These are phyloP conservation scores for Chlorociboria aeruginascens DNA, from an alignment of 495 filamentous ascomycete species.

Conservation along the genomic window DNA sequence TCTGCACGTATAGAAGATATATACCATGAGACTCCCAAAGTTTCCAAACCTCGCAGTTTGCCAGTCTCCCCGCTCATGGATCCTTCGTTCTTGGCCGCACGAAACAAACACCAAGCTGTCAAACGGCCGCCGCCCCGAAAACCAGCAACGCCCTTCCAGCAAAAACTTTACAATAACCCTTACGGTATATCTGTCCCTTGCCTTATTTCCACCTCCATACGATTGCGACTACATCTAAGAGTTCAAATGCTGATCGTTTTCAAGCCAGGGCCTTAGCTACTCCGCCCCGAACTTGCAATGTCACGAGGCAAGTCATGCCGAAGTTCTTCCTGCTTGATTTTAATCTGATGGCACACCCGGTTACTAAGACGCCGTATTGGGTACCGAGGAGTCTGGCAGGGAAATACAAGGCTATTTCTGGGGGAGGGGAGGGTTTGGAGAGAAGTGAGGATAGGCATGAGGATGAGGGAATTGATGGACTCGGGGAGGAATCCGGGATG, in stretches of 20 bases:
- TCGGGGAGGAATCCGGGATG: no score
- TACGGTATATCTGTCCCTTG: no score
- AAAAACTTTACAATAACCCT: slow-evolving; percentile 41
- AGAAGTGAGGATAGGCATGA: no score
- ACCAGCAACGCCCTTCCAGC: slow-evolving; percentile 31
- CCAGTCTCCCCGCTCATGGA: slow-evolving; percentile 43
- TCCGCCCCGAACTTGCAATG: slow-evolving; percentile 45
- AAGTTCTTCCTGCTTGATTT: slow-evolving; percentile 52
- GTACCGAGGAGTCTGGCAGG: slow-evolving; percentile 37
- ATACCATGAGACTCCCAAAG: neutral
- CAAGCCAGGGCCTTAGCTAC: slow-evolving; percentile 48
- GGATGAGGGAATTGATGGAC: no score
- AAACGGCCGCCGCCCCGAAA: slow-evolving; percentile 2
- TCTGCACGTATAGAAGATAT: neutral
- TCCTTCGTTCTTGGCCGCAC: slow-evolving; percentile 28
- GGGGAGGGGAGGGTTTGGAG: no score
- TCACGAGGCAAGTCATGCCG: slow-evolving; percentile 47
- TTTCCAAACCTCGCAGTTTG: slow-evolving; percentile 1
- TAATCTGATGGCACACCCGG: slow-evolving; percentile 42
- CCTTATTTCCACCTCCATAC: no score
- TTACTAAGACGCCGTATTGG: slow-evolving; percentile 42
- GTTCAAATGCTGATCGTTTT: no score
- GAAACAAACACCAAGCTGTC: slow-evolving; percentile 10
- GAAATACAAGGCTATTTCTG: neutral
- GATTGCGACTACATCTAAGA: no score